Evolutionary conservation across 1,139 yeast genomes (phyloP).

Genomic region (Waltiozyma solani): DNA sequence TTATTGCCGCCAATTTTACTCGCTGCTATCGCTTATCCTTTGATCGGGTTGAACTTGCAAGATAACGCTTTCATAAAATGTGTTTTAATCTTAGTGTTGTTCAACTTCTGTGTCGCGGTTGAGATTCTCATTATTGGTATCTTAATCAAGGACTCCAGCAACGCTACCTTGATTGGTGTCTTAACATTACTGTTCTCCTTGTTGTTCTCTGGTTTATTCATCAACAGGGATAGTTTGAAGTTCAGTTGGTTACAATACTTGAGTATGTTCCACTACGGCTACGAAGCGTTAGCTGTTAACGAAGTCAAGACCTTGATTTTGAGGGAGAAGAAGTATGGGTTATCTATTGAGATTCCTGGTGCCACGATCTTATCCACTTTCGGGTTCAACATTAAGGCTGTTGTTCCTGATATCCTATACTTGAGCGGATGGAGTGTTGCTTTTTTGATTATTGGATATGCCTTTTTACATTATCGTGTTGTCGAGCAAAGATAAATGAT

Average conservation of each 20-base stretch:
- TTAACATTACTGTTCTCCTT: constrained; percentile 74
- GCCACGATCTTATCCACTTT: constrained; percentile 92
- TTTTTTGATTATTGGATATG: constrained; percentile 61
- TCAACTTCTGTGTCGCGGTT: constrained; percentile 78
- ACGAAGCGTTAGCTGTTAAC: constrained; percentile 84
- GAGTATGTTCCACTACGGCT: constrained; percentile 91
- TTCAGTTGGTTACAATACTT: constrained; percentile 75
- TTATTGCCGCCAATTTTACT: constrained; percentile 82
- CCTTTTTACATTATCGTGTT: constrained; percentile 62
- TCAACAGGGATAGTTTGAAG: constrained; percentile 48
- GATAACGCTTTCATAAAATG: constrained; percentile 71
- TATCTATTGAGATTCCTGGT: constrained; percentile 96
- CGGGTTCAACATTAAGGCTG: constrained; percentile 80
- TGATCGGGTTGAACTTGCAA: constrained; percentile 79
- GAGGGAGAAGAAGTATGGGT: constrained; percentile 82
- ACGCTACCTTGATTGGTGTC: constrained; percentile 85
- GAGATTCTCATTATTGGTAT: constrained; percentile 86
- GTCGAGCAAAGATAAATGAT: constrained; percentile 61
- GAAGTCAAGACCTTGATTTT: constrained; percentile 86
- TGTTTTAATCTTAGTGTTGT: constrained; percentile 58
- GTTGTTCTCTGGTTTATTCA: constrained; percentile 85
- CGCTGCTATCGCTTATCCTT: constrained; percentile 81
- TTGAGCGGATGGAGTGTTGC: constrained; percentile 39
- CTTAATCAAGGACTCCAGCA: constrained; percentile 80
- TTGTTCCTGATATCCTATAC: constrained; percentile 51